Evolutionary conservation across 2,329 filamentous ascomycete genomes (phyloP).

Genomic region (Myriosclerotinia scirpicola): DNA sequence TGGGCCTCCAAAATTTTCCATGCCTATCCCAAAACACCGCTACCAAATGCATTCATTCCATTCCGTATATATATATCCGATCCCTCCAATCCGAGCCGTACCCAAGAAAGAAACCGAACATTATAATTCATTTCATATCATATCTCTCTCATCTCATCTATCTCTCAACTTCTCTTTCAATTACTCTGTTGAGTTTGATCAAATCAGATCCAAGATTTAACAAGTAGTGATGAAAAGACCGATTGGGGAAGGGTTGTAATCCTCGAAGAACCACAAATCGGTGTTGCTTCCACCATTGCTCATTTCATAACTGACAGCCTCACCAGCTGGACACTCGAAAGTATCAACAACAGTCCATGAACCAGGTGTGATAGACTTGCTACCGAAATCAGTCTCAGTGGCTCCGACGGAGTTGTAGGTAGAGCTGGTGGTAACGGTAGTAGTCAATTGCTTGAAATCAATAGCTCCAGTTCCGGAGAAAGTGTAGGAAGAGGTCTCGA

Average conservation of each 20-base stretch:
- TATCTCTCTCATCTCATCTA: not conserved
- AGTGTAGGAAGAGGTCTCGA: slow-evolving; percentile 59
- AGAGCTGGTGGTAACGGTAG: slow-evolving; percentile 49
- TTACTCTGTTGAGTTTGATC: not conserved
- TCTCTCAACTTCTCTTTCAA: not conserved
- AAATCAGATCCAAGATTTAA: slow-evolving; percentile 16
- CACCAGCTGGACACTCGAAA: slow-evolving; percentile 55
- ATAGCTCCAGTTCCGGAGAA: slow-evolving; percentile 55
- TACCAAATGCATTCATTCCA: not conserved
- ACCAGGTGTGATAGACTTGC: slow-evolving; percentile 50
- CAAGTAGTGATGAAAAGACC: slow-evolving; percentile 43
- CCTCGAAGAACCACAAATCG: slow-evolving; percentile 61
- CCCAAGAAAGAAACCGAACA: not conserved
- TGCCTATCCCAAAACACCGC: not conserved
- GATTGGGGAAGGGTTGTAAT: slow-evolving; percentile 55
- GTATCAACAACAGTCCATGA: slow-evolving; percentile 54
- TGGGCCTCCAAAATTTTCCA: not conserved
- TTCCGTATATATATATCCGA: not conserved
- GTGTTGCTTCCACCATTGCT: slow-evolving; percentile 46
- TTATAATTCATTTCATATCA: not conserved
- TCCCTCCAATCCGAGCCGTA: not conserved
- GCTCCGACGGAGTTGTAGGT: slow-evolving; percentile 54
- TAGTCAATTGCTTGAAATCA: slow-evolving; percentile 51
- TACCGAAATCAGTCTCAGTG: slow-evolving; percentile 47
- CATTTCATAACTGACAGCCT: slow-evolving; percentile 54